Evolutionary conservation across 176 grass and related monocot genomes (phyloP).

Genomic region (Zea mays): Zm-B73-REFERENCE-NAM-5.0 NC_050100.1:9604001-9604500

Average conservation of each 20-base stretch:
- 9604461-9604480: too few relatives aligned
- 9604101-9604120: conserved; percentile 37
- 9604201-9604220: conserved; percentile 6
- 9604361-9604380: too few relatives aligned
- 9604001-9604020: not conserved
- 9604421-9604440: too few relatives aligned
- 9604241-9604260: too few relatives aligned
- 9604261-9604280: not conserved
- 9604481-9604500: too few relatives aligned
- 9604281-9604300: conserved; percentile 56
- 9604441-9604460: too few relatives aligned
- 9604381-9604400: too few relatives aligned
- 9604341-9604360: conserved; percentile 45
- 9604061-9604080: conserved; percentile 55
- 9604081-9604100: conserved; percentile 48
- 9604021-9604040: too few relatives aligned
- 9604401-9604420: too few relatives aligned
- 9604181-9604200: not conserved
- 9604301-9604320: conserved; percentile 33
- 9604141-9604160: conserved; percentile 31
- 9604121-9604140: conserved; percentile 45
- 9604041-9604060: not conserved
- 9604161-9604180: conserved; percentile 17
- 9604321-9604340: conserved; percentile 37
- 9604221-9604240: too few relatives aligned